Base-by-base conservation (phyloP, 257 asterid species). In the Asclepias syriaca region DNA sequence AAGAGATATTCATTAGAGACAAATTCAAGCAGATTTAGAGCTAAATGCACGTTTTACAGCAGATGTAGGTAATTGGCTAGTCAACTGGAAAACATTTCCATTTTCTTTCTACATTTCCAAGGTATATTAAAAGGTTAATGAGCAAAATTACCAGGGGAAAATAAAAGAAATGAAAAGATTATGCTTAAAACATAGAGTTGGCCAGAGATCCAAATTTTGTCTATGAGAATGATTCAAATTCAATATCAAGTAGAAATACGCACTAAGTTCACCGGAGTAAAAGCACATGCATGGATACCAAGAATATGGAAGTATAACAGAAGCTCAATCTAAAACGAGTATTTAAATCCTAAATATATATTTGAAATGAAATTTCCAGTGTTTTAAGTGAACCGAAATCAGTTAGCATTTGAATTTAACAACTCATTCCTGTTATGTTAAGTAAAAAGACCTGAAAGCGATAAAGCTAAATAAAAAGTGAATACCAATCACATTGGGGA, bases 1-100 rank as follows among this genome's bases (percentile, higher is more conserved):
- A 81, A 68, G 58, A 57, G n/a, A 75, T 27, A 60, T 37, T 51
- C 32, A 58, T 29, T 34, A 37, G 37, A 55, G 49, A 27, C 2
- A 65, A 24, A 24, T 59, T 48, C 37, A 22, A 37, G 29, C 45
- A 16, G 45, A 32, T 56, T 27, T 54, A 46, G 69, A 22, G 39
- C n/a, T 21, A 63, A 9, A 49, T 61, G 22, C 53, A 50, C 29
- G 8, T 19, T 32, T 16, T 59, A 8, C 49, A 34, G 9, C 6
- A 43, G 39, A 34, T 37, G 22, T 16, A 60, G 66, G 49, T 37
- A 63, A 2, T n/a, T 6, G 0, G 2, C 24, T 32, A 32, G 13
- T 61, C 22, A 61, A 15, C 21, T 15, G 16, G 8, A 64, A 4
- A 64, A 64, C 11, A 8, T 64, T 13, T 34, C 5, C 27, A 37